Evolutionary conservation across 129 eudicot species (phyloP).

Genomic region (Lactuca sativa): DNA sequence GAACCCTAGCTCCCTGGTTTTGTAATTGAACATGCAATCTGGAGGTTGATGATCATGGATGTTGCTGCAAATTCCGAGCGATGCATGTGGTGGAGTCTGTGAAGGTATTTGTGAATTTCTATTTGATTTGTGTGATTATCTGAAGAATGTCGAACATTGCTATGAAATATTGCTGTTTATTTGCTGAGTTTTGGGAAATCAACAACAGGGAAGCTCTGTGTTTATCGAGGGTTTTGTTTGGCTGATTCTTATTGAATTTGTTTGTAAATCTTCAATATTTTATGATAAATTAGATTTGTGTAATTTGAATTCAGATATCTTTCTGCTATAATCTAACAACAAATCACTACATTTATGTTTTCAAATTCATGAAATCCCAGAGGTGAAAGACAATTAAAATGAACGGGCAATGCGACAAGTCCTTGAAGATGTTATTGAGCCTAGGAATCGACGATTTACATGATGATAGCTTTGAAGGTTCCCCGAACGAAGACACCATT

Average conservation of each 20-base stretch:
- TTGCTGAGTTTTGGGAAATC: slow-evolving; percentile 14
- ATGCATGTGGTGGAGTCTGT: slow-evolving; percentile 20
- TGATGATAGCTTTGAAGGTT: slow-evolving; percentile 74
- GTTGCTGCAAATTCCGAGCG: neutral
- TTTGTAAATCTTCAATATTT: neutral
- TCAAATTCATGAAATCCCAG: neutral
- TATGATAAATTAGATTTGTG: neutral
- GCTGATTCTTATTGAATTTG: neutral
- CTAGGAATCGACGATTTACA: slow-evolving; percentile 47
- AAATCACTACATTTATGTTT: slow-evolving; percentile 2
- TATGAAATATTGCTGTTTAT: slow-evolving; percentile 3
- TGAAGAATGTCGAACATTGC: slow-evolving; percentile 17
- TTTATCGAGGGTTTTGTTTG: neutral
- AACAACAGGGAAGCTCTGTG: neutral
- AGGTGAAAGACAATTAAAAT: slow-evolving; percentile 18
- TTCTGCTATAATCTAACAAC: slow-evolving; percentile 6
- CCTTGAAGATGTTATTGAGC: slow-evolving; percentile 38
- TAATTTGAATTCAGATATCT: neutral
- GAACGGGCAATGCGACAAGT: slow-evolving; percentile 22
- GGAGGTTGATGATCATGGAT: neutral
- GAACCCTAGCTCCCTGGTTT: slow-evolving; percentile 28
- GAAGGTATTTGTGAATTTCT: slow-evolving; percentile 14
- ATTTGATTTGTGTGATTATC: slow-evolving; percentile 7
- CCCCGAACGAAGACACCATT: slow-evolving; percentile 48
- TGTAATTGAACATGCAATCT: slow-evolving; percentile 18